A percentile compares a stretch with the other conserved stretches of the same genome.
phyloP scores from a whole-genome alignment of 352 stramenopile species.

The Globisporangium barbulae region DNA sequence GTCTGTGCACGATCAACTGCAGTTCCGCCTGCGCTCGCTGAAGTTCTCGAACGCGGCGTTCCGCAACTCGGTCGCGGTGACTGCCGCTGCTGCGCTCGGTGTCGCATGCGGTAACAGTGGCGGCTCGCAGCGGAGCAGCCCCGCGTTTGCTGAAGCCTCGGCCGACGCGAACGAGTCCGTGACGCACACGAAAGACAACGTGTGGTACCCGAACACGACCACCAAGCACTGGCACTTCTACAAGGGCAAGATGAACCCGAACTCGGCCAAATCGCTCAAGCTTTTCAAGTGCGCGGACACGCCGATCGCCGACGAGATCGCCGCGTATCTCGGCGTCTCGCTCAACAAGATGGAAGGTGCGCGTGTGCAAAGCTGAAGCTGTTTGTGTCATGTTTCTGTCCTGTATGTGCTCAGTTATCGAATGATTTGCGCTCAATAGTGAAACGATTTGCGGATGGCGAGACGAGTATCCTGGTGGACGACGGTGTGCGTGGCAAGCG shows the following conservation, averaged over 20 bases:
- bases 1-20: too few relatives aligned
- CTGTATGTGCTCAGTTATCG: neutral
- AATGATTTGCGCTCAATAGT: neutral
- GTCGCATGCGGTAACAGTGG: conserved; percentile 28
- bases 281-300: conserved; percentile 89
- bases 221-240: conserved; percentile 90
- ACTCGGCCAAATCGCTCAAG: conserved; percentile 81
- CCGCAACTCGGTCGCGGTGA: conserved; percentile 25
- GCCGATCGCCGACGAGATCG: conserved; percentile 85
- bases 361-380: conserved; percentile 4
- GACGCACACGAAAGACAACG: conserved; percentile 26
- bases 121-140: conserved; percentile 15
- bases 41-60: conserved; percentile 10
- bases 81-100: conserved; percentile 33
- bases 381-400: neutral
- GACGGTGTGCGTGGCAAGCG: conserved; percentile 78
- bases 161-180: conserved; percentile 11
- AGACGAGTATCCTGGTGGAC: conserved; percentile 74
- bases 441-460: conserved; percentile 64
- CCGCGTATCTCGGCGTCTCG: conserved; percentile 69
- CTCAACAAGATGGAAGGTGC: conserved; percentile 73
- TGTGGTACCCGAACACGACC: conserved; percentile 77
- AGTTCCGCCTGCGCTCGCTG: conserved; percentile 13
- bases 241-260: conserved; percentile 81
- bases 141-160: conserved; percentile 12